phyloP scores from a whole-genome alignment of 73 alveolate genomes.

The Durusdinium trenchii region DNA sequence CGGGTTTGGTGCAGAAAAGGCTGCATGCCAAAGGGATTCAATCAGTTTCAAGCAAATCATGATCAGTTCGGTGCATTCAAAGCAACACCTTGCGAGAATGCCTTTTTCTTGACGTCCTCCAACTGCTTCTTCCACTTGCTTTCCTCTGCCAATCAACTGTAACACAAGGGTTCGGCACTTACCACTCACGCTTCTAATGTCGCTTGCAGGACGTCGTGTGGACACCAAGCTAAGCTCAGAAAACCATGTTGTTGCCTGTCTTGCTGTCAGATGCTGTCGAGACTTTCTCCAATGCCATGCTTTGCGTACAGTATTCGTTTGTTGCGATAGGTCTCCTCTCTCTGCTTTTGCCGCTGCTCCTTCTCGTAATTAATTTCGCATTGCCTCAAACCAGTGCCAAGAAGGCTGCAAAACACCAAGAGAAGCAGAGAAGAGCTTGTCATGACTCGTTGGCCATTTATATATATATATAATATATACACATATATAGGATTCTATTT shows the following conservation, averaged over 20 bases:
- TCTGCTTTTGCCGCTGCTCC: neutral
- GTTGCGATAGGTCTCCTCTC: constrained; percentile 47
- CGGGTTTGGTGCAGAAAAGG: neutral
- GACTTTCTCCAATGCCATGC: too few relatives aligned
- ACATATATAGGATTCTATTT: neutral
- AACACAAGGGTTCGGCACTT: neutral
- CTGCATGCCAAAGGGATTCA: neutral
- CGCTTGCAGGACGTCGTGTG: neutral
- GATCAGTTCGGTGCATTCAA: neutral
- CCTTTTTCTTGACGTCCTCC: neutral
- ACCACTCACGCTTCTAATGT: neutral
- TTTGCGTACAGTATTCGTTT: too few relatives aligned
- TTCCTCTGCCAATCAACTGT: neutral
- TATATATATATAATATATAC: neutral
- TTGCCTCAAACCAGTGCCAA: neutral
- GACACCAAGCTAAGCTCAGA: neutral
- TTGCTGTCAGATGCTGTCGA: too few relatives aligned
- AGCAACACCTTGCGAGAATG: neutral
- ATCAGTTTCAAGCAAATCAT: neutral
- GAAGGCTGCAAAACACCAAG: neutral
- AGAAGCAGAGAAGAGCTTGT: neutral
- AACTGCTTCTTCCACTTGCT: constrained; percentile 62
- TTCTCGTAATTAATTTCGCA: constrained; percentile 23
- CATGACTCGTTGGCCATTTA: neutral
- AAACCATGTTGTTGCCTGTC: too few relatives aligned